Conservation (phyloP, 257 asterid genomes). For the Petunia secreta region DNA sequence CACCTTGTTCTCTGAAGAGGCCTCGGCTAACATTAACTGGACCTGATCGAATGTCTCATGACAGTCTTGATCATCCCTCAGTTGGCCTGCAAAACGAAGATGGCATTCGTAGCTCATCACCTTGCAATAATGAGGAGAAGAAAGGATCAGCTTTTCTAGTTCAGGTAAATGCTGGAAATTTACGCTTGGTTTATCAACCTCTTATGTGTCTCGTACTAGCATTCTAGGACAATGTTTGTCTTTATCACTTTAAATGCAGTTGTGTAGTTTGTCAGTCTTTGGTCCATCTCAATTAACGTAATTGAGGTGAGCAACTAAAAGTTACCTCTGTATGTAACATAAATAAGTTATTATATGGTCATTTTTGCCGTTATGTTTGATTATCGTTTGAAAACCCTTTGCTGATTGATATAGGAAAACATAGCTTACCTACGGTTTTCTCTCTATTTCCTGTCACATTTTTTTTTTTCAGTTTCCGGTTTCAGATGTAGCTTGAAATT, state of each 20-base stretch:
- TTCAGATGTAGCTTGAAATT: background rate
- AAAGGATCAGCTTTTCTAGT: conserved; percentile 75
- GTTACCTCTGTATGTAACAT: background rate
- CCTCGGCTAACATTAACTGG: conserved; percentile 58
- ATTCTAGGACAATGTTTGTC: background rate
- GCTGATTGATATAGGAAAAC: conserved; percentile 11
- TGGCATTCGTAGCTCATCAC: conserved; percentile 33
- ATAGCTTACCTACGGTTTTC: background rate
- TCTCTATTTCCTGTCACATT: background rate
- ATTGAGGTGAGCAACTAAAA: conserved; percentile 13
- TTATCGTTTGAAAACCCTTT: background rate
- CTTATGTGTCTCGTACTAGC: background rate
- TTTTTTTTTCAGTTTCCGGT: conserved; percentile 2
- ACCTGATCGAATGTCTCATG: conserved; percentile 44
- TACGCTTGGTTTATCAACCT: background rate
- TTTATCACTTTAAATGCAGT: background rate
- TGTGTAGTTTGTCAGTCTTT: background rate
- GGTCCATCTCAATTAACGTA: background rate
- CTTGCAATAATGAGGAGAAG: conserved; percentile 51
- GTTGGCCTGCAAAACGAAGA: conserved; percentile 4
- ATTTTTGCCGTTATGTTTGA: background rate
- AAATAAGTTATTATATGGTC: background rate
- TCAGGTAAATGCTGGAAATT: conserved; percentile 58
- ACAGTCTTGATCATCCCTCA: conserved; percentile 27
- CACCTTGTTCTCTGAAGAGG: conserved; percentile 57